Evolutionary conservation across 1,139 yeast genomes (phyloP).

Genomic region (Magnusiomyces suaveolens): DNA sequence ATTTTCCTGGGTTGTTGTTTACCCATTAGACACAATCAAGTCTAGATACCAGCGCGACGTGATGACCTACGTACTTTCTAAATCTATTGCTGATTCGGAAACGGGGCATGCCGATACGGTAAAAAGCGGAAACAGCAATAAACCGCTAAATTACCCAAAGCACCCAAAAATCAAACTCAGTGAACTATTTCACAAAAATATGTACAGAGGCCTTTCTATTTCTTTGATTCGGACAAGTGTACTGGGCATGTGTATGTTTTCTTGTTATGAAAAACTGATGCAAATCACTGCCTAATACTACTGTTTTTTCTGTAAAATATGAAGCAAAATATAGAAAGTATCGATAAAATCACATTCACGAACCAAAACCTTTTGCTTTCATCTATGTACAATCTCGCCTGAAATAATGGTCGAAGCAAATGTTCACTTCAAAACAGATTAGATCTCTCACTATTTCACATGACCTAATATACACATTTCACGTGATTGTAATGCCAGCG

Average conservation of each 20-base stretch:
- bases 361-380: no score
- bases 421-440: no score
- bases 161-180: slow-evolving; percentile 16
- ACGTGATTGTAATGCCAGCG: no score
- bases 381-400: no score
- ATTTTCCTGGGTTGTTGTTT: slow-evolving; percentile 60
- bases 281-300: slow-evolving; percentile 12
- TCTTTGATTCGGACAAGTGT: slow-evolving; percentile 60
- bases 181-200: slow-evolving; percentile 32
- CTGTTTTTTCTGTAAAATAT: background rate
- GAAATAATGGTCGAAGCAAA: no score
- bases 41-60: slow-evolving; percentile 66
- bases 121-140: slow-evolving; percentile 19
- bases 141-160: slow-evolving; percentile 10
- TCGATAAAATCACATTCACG: no score
- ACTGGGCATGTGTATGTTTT: slow-evolving; percentile 68
- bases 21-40: slow-evolving; percentile 75
- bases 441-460: no score
- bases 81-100: slow-evolving; percentile 28
- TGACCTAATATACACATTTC: no score
- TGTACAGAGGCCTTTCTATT: slow-evolving; percentile 72
- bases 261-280: slow-evolving; percentile 52
- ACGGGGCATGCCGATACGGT: slow-evolving; percentile 13
- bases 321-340: no score
- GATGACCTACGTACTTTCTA: slow-evolving; percentile 42